Evolutionary conservation across 2,329 filamentous ascomycete genomes (phyloP).

Genomic region (Thermothelomyces thermophilus): DNA sequence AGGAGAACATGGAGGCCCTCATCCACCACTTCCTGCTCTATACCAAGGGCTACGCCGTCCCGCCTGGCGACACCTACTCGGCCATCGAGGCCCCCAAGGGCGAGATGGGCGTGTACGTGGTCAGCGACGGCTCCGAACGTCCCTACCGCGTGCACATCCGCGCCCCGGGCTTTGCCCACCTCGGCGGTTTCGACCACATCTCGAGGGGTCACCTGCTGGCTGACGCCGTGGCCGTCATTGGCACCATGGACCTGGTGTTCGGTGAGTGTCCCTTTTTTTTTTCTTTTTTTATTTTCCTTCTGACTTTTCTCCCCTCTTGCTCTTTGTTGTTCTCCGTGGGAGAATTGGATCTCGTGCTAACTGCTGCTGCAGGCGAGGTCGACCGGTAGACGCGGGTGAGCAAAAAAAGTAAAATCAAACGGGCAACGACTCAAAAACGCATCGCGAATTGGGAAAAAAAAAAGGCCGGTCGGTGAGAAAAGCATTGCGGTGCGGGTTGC

Average conservation of each 20-base stretch:
- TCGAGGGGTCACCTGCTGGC: conserved; percentile 87
- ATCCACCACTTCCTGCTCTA: conserved; percentile 99
- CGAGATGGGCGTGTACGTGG: conserved; percentile 96
- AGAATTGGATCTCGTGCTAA: conserved; percentile 9
- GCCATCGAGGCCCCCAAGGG: conserved; percentile 99
- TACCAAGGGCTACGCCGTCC: conserved; percentile 96
- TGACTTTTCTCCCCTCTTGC: not conserved
- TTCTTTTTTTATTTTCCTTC: not conserved
- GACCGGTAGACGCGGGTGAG: conserved; percentile 44
- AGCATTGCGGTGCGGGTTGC: conserved; percentile 21
- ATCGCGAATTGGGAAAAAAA: conserved; percentile 3
- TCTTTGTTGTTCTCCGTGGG: too few relatives aligned
- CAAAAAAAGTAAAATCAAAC: conserved; percentile 17
- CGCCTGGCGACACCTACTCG: conserved; percentile 95
- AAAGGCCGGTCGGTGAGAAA: not conserved
- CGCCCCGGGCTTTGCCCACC: conserved; percentile 91
- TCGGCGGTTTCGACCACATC: conserved; percentile 90
- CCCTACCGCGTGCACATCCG: conserved; percentile 97
- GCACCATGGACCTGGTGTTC: conserved; percentile 83
- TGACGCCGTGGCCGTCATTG: conserved; percentile 93
- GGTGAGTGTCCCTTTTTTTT: conserved; percentile 47
- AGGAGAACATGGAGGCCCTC: conserved; percentile 99
- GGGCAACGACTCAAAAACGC: conserved; percentile 22
- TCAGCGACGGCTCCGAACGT: conserved; percentile 91
- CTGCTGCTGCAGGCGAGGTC: conserved; percentile 45